A percentile compares a stretch with the other conserved stretches of the same genome.
Conservation (phyloP, 495 filamentous ascomycete genomes). For the Hyaloscypha hepaticicola region DNA sequence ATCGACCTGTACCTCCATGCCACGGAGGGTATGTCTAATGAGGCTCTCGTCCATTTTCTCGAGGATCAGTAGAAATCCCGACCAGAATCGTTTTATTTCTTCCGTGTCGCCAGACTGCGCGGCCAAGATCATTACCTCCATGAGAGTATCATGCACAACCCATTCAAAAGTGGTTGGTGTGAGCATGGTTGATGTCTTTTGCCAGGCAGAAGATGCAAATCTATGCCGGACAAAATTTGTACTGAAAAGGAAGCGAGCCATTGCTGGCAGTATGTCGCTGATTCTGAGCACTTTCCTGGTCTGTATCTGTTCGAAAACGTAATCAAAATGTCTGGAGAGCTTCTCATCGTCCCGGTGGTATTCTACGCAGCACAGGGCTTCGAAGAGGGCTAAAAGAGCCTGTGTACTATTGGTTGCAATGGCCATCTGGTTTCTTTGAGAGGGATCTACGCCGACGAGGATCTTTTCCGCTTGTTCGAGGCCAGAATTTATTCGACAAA, state of each 20-base stretch:
- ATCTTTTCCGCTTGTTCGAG: conserved; percentile 43
- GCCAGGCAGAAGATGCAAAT: conserved; percentile 72
- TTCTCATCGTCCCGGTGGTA: conserved; percentile 36
- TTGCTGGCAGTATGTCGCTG: conserved; percentile 69
- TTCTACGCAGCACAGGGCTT: conserved; percentile 51
- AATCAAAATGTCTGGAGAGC: conserved; percentile 57
- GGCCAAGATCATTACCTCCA: conserved; percentile 39
- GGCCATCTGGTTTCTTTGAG: conserved; percentile 36
- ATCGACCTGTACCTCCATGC: conserved; percentile 67
- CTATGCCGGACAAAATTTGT: conserved; percentile 52
- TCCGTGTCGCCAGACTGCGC: conserved; percentile 41
- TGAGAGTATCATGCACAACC: conserved; percentile 69
- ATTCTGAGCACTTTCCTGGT: conserved; percentile 68
- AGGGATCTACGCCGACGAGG: conserved; percentile 38
- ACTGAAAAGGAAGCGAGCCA: conserved; percentile 78
- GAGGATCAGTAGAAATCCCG: conserved; percentile 68
- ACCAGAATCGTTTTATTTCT: conserved; percentile 68
- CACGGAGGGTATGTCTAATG: conserved; percentile 73
- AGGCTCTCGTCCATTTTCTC: conserved; percentile 67
- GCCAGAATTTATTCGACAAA: conserved; percentile 60
- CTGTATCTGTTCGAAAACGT: conserved; percentile 75
- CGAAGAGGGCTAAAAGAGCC: conserved; percentile 49
- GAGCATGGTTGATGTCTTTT: conserved; percentile 54
- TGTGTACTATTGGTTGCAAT: conserved; percentile 39
- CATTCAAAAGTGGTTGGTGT: conserved; percentile 75